These are phyloP conservation scores for Brassica balearica DNA, from an alignment of 441 rosid species.

Conservation along the genomic window DNA sequence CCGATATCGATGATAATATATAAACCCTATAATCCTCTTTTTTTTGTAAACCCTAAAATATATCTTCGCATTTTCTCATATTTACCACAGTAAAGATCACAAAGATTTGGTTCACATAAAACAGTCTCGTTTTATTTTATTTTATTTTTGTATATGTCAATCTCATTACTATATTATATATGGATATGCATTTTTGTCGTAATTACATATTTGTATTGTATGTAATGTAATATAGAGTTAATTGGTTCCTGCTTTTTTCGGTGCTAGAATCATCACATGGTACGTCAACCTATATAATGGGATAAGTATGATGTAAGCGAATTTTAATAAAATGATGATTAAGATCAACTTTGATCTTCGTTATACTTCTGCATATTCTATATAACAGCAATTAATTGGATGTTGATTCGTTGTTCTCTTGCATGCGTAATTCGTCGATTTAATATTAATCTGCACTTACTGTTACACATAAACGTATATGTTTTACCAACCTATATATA, in stretches of 20 bases:
- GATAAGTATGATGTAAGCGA: constrained; percentile 41
- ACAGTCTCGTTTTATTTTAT: not conserved
- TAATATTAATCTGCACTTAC: constrained; percentile 17
- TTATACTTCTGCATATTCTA: not conserved
- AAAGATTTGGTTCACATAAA: constrained; percentile 13
- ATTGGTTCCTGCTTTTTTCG: constrained; percentile 15
- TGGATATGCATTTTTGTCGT: not conserved
- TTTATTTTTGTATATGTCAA: not conserved
- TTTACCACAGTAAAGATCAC: constrained; percentile 28
- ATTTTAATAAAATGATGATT: constrained; percentile 14
- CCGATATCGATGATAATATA: constrained; percentile 33
- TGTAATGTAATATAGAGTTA: not conserved
- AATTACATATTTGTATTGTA: not conserved
- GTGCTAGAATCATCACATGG: constrained; percentile 34
- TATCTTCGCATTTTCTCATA: not conserved
- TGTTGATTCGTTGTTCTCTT: constrained; percentile 36
- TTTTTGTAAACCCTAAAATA: constrained; percentile 30
- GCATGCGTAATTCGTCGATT: not conserved
- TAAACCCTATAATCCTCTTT: constrained; percentile 13
- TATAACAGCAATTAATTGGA: constrained; percentile 3
- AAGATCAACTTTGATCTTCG: not conserved
- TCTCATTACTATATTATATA: not conserved
- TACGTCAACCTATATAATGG: not conserved
- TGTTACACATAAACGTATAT: not conserved
- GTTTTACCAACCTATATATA: not conserved